phyloP scores from a whole-genome alignment of 2,329 filamentous ascomycete species.

The Cytospora leucostoma region DNA sequence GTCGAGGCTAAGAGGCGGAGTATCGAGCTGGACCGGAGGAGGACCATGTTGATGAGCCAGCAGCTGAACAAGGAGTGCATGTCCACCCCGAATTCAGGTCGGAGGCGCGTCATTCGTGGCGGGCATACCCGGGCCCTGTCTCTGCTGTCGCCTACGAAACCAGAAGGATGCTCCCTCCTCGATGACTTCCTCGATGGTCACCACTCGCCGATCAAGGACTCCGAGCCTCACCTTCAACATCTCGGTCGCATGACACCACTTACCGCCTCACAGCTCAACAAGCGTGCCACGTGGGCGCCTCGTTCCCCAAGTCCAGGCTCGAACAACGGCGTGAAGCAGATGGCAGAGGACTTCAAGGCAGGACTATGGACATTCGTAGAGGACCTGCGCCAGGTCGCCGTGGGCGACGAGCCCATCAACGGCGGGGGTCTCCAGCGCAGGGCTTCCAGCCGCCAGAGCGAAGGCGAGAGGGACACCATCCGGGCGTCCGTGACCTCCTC shows the following conservation, averaged over 20 bases:
- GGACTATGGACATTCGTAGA: constrained; percentile 94
- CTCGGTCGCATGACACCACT: constrained; percentile 36
- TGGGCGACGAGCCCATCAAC: constrained; percentile 85
- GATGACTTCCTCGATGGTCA: constrained; percentile 49
- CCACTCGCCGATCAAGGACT: constrained; percentile 37
- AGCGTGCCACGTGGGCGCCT: constrained; percentile 63
- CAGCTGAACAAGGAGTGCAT: constrained; percentile 43
- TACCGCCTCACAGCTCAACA: constrained; percentile 45
- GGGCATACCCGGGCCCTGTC: constrained; percentile 69
- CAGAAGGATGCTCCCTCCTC: constrained; percentile 46
- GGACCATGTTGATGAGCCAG: constrained; percentile 60
- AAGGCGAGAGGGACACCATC: constrained; percentile 48
- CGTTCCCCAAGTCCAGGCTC: constrained; percentile 45
- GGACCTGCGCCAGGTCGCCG: constrained; percentile 90
- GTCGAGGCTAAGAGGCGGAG: constrained; percentile 45
- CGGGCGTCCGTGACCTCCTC: constrained; percentile 43
- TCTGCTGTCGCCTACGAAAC: constrained; percentile 70
- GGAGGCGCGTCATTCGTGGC: constrained; percentile 69
- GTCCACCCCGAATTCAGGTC: constrained; percentile 39
- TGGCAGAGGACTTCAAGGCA: constrained; percentile 85
- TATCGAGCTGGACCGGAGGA: constrained; percentile 72
- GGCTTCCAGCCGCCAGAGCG: constrained; percentile 20
- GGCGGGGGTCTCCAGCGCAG: constrained; percentile 40
- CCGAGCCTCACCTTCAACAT: constrained; percentile 35
- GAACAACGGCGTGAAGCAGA: constrained; percentile 62